Conservation (phyloP, 2,329 filamentous ascomycete genomes). For the Emmonsiellopsis sp. region DNA sequence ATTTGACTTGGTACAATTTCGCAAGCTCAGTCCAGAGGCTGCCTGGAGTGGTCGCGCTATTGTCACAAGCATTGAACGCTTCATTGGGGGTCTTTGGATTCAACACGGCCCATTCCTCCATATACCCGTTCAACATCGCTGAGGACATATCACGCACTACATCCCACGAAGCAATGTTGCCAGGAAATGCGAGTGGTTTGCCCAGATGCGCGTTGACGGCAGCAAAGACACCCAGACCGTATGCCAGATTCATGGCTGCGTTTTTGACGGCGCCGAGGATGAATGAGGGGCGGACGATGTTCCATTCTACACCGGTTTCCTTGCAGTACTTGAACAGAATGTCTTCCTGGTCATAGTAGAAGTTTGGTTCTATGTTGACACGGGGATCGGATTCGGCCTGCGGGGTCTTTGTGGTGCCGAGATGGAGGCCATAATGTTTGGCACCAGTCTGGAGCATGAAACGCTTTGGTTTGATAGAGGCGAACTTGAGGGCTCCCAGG, state of each 20-base stretch:
- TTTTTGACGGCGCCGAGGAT: constrained; percentile 20
- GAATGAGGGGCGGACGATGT: constrained; percentile 17
- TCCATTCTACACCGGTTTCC: constrained; percentile 15
- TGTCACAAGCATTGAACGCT: constrained; percentile 22
- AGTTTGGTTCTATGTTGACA: constrained; percentile 17
- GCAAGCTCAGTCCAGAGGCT: constrained; percentile 20
- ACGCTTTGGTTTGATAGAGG: constrained; percentile 36
- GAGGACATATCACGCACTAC: constrained; percentile 13
- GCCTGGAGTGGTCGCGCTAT: constrained; percentile 16
- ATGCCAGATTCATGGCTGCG: constrained; percentile 18
- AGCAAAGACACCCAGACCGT: constrained; percentile 16
- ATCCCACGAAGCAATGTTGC: constrained; percentile 15
- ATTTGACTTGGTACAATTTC: constrained; percentile 18
- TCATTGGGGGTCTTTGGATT: constrained; percentile 16
- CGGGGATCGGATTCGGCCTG: constrained; percentile 19
- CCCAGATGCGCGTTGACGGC: constrained; percentile 16
- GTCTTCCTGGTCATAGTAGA: constrained; percentile 22
- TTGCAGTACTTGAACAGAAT: constrained; percentile 16
- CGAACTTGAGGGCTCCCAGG: constrained; percentile 34
- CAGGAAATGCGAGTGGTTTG: constrained; percentile 15
- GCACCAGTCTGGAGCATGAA: constrained; percentile 38
- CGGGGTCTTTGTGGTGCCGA: constrained; percentile 17
- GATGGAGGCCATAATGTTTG: constrained; percentile 19
- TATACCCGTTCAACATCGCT: constrained; percentile 17
- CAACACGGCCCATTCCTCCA: constrained; percentile 22